Evolutionary conservation across 2,329 filamentous ascomycete genomes (phyloP).

Genomic region (Acephala macrosclerotiorum): DNA sequence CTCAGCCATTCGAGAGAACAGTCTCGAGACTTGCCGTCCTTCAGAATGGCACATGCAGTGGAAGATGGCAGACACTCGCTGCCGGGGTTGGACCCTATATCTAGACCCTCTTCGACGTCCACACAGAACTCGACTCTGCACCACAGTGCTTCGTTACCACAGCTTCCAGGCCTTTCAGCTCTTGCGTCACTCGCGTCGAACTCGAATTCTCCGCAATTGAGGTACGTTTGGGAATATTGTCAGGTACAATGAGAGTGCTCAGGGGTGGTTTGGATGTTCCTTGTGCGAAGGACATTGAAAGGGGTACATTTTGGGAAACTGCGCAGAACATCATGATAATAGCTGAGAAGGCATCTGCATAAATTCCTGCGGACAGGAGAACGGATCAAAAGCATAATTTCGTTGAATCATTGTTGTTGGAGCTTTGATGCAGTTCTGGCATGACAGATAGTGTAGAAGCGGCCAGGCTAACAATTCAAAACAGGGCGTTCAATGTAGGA

Average conservation of each 20-base stretch:
- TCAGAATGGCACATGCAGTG: constrained; percentile 52
- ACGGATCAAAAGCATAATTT: neutral
- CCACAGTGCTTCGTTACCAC: constrained; percentile 50
- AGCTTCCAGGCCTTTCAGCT: constrained; percentile 63
- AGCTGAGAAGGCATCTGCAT: constrained; percentile 10
- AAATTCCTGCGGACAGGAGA: neutral
- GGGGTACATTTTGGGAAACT: neutral
- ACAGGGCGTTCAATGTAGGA: constrained; percentile 42
- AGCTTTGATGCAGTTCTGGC: neutral
- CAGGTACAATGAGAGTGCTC: constrained; percentile 24
- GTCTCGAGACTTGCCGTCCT: constrained; percentile 52
- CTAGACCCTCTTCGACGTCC: constrained; percentile 59
- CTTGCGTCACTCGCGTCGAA: constrained; percentile 61
- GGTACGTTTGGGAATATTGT: constrained; percentile 50
- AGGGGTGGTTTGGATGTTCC: constrained; percentile 10
- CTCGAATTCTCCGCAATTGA: constrained; percentile 57
- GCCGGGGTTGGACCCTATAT: constrained; percentile 56
- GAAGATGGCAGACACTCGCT: constrained; percentile 56
- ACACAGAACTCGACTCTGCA: constrained; percentile 53
- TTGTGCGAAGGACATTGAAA: neutral
- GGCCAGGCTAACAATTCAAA: constrained; percentile 34
- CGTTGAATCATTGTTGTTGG: neutral
- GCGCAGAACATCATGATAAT: neutral
- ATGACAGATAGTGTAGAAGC: constrained; percentile 1
- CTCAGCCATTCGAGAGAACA: constrained; percentile 56